Percentiles rank a stretch among this genome's conserved stretches.
Evolutionary conservation across 75 land plant species (phyloP).

Genomic region (Sequoia sempervirens): DNA sequence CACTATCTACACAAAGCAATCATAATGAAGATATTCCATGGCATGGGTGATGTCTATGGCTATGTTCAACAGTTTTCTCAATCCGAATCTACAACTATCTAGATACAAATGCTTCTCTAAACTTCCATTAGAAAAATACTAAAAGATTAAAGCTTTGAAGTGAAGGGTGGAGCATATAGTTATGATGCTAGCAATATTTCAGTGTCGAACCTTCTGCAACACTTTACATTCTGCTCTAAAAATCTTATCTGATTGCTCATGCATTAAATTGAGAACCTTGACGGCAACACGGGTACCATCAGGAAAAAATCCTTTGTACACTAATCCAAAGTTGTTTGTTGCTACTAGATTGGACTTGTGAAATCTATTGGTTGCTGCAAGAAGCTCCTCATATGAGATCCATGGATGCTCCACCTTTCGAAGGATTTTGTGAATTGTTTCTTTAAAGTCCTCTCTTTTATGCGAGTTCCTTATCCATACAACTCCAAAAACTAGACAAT

Average conservation of each 20-base stretch:
- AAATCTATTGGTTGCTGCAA: constrained; percentile 18
- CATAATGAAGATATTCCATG: constrained; percentile 13
- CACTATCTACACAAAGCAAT: not conserved
- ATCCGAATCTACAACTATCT: not conserved
- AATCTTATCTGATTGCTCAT: constrained; percentile 22
- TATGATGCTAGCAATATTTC: constrained; percentile 33
- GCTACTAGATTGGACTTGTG: constrained; percentile 24
- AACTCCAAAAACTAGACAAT: too few relatives aligned
- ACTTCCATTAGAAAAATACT: constrained; percentile 40
- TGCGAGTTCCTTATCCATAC: too few relatives aligned
- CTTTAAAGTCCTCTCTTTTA: too few relatives aligned
- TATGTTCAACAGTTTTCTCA: constrained; percentile 6
- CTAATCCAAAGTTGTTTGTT: too few relatives aligned
- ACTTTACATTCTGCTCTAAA: constrained; percentile 40
- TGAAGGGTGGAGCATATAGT: constrained; percentile 28
- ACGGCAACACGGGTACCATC: constrained; percentile 35
- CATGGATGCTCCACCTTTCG: not conserved
- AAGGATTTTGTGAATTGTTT: not conserved
- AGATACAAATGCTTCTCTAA: constrained; percentile 17
- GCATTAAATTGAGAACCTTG: constrained; percentile 27
- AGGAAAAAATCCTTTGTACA: not conserved
- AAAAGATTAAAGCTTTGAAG: constrained; percentile 35
- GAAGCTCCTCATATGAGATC: not conserved
- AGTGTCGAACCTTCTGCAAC: constrained; percentile 33
- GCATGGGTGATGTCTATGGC: constrained; percentile 13